These are phyloP conservation scores for Barbatosphaeria neglecta DNA, from an alignment of 495 filamentous ascomycete species.

Conservation along the genomic window DNA sequence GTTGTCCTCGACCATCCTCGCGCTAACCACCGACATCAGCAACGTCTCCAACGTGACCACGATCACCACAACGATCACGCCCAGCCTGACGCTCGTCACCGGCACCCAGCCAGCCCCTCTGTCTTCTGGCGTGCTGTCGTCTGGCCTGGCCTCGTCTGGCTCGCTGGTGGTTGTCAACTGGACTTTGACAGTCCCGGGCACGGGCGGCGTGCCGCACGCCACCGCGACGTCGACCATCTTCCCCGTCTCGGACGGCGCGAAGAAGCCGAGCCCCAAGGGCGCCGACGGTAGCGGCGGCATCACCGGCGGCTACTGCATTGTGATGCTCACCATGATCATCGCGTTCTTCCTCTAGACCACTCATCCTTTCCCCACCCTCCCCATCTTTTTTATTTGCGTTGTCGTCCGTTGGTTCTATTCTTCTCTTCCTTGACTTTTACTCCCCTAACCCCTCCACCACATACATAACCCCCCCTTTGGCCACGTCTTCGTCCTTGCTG, in stretches of 20 bases:
- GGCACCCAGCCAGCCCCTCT: too few species aligned
- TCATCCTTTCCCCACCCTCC: not conserved
- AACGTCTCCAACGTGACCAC: too few species aligned
- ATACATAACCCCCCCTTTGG: too few species aligned
- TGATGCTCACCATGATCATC: not conserved
- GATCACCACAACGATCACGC: too few species aligned
- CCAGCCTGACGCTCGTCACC: too few species aligned
- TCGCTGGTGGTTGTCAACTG: not conserved
- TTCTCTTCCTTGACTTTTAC: too few species aligned
- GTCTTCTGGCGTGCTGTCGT: too few species aligned
- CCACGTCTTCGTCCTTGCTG: too few species aligned
- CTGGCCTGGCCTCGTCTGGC: not conserved
- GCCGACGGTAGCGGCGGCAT: not conserved
- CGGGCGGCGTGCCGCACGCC: not conserved
- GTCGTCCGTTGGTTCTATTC: too few species aligned
- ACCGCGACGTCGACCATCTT: not conserved
- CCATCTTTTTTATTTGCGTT: not conserved
- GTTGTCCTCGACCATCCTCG: not conserved
- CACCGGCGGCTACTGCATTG: not conserved
- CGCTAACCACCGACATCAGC: not conserved
- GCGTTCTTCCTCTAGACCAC: not conserved
- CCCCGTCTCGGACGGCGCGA: not conserved
- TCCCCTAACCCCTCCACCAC: too few species aligned
- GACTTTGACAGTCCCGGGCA: not conserved
- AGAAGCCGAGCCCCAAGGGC: not conserved